A percentile compares a stretch with the other conserved stretches of the same genome.
Conservation (phyloP, 257 asterid species). For the Osmanthus fragrans region DNA sequence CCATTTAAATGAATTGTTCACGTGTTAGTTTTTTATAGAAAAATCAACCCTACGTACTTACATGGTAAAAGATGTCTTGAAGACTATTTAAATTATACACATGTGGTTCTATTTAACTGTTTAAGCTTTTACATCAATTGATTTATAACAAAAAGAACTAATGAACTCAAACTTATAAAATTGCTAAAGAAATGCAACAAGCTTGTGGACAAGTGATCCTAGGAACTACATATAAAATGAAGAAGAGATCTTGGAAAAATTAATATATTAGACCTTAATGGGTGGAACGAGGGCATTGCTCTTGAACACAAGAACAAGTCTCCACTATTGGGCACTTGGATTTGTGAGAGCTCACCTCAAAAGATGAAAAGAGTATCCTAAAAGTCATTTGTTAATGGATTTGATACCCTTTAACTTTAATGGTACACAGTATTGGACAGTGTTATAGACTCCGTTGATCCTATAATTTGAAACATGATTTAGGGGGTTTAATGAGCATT, state of each 20-base stretch:
- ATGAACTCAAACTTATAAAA: not conserved
- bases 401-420: conserved; percentile 29
- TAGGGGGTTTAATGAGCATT: not conserved
- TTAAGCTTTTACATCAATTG: not conserved
- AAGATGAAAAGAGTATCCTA: conserved; percentile 48
- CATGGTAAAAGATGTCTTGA: too few species aligned
- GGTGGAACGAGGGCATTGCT: conserved; percentile 62
- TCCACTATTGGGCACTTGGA: conserved; percentile 67
- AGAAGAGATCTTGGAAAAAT: conserved; percentile 32
- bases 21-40: too few species aligned
- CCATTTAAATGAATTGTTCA: too few species aligned
- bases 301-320: conserved; percentile 40
- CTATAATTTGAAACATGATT: not conserved
- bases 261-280: conserved; percentile 34
- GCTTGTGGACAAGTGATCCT: conserved; percentile 33
- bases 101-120: too few species aligned
- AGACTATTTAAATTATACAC: not conserved
- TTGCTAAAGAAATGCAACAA: conserved; percentile 10
- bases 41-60: too few species aligned
- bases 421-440: not conserved
- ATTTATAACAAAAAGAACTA: not conserved
- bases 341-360: conserved; percentile 71
- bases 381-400: conserved; percentile 41
- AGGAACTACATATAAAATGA: conserved; percentile 27
- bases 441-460: not conserved